phyloP scores from a whole-genome alignment of 257 asterid genomes.

The Linderniella brevidens region DNA sequence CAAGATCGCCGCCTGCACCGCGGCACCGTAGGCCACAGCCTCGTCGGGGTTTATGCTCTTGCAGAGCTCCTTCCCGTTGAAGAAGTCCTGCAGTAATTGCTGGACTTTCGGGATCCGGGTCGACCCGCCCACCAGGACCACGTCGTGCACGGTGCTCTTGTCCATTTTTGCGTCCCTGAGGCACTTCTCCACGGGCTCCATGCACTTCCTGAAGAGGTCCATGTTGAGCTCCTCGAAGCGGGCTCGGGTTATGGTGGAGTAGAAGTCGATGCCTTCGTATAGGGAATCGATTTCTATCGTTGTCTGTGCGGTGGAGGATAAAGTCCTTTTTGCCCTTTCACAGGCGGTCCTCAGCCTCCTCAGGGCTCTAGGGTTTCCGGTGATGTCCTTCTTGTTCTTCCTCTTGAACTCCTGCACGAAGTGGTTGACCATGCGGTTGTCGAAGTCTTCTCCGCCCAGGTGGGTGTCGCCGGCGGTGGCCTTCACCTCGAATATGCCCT shows the following conservation, averaged over 20 bases:
- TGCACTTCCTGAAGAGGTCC: conserved; percentile 69
- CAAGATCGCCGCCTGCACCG: conserved; percentile 49
- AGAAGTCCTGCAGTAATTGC: conserved; percentile 37
- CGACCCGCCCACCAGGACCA: conserved; percentile 39
- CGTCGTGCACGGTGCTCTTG: conserved; percentile 58
- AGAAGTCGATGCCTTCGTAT: conserved; percentile 29
- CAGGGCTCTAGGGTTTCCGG: conserved; percentile 20
- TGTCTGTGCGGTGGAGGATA: conserved; percentile 24
- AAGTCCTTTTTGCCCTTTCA: conserved; percentile 25
- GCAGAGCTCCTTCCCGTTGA: conserved; percentile 51
- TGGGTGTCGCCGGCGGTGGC: conserved; percentile 27
- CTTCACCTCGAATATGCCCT: conserved; percentile 25
- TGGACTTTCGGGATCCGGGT: conserved; percentile 31
- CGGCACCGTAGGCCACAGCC: conserved; percentile 64
- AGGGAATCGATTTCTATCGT: conserved; percentile 25
- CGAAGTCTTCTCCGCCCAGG: conserved; percentile 27
- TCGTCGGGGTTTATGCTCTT: conserved; percentile 68
- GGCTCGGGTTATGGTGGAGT: conserved; percentile 52
- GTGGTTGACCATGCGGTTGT: conserved; percentile 26
- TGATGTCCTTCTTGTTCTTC: conserved; percentile 23
- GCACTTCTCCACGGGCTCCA: conserved; percentile 85
- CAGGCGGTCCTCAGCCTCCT: conserved; percentile 25
- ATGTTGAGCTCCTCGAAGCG: conserved; percentile 23
- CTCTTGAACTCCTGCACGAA: conserved; percentile 26
- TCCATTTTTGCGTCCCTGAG: conserved; percentile 84